Conservation (phyloP, 2,329 filamentous ascomycete genomes). For the Xylaria sp. region DNA sequence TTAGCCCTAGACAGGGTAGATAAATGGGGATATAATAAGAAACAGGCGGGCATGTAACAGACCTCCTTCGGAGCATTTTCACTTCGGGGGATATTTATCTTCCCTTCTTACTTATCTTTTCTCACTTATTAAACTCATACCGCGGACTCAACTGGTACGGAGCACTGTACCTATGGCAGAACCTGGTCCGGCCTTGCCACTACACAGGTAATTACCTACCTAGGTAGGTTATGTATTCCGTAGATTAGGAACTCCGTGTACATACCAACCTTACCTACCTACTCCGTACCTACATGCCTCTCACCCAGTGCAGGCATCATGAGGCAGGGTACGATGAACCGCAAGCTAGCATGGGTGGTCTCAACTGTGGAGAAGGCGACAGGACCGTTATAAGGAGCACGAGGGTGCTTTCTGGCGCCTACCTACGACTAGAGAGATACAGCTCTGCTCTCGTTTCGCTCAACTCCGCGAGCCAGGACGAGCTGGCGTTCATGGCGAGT, state of each 20-base stretch:
- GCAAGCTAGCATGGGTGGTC: conserved; percentile 12
- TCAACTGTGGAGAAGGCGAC: conserved; percentile 28
- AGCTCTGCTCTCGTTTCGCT: not conserved
- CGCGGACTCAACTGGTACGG: conserved; percentile 14
- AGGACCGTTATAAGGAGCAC: conserved; percentile 12
- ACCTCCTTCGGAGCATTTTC: conserved; percentile 27
- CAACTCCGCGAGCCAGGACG: conserved; percentile 4
- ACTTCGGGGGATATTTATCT: conserved; percentile 23
- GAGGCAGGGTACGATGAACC: conserved; percentile 21
- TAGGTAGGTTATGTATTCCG: too few relatives aligned
- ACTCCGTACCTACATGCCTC: too few relatives aligned
- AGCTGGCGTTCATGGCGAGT: conserved; percentile 7
- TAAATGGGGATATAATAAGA: conserved; percentile 21
- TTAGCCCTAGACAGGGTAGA: conserved; percentile 16
- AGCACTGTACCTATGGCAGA: not conserved
- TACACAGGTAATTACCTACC: conserved; percentile 12
- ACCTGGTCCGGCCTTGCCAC: conserved; percentile 14
- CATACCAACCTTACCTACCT: too few relatives aligned
- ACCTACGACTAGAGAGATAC: not conserved
- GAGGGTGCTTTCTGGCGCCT: conserved; percentile 20
- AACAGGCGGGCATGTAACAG: conserved; percentile 20
- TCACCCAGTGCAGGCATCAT: not conserved
- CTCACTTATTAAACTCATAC: not conserved
- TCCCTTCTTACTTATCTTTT: conserved; percentile 3
- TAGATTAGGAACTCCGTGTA: too few relatives aligned